A percentile compares a stretch with the other conserved stretches of the same genome.
Evolutionary conservation across 768 basidiomycete species (phyloP).

Genomic region (Xerocomus potaroensis): DNA sequence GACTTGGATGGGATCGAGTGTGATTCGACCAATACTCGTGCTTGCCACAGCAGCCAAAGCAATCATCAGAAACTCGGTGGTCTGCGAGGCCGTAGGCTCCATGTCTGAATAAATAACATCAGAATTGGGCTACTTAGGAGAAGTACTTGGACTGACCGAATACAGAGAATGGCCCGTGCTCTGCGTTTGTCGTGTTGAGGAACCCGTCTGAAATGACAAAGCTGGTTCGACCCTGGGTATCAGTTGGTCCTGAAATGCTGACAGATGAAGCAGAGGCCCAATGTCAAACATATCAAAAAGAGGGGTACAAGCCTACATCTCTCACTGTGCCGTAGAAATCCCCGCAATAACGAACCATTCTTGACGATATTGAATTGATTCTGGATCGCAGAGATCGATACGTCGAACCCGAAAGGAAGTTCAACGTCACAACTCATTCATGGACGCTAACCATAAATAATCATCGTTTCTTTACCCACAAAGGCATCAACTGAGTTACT

Average conservation of each 20-base stretch:
- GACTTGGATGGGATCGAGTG: slow-evolving; percentile 68
- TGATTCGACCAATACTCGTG: slow-evolving; percentile 59
- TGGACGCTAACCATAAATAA: background rate
- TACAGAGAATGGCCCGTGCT: slow-evolving; percentile 49
- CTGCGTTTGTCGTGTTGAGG: slow-evolving; percentile 43
- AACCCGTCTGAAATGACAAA: slow-evolving; percentile 56
- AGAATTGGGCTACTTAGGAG: background rate
- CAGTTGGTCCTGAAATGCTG: slow-evolving; percentile 43
- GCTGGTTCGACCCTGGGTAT: slow-evolving; percentile 61
- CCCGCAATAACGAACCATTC: slow-evolving; percentile 51
- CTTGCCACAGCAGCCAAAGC: slow-evolving; percentile 61
- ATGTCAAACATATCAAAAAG: slow-evolving; percentile 3
- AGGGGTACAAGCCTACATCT: background rate
- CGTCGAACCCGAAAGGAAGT: slow-evolving; percentile 66
- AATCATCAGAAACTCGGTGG: slow-evolving; percentile 51
- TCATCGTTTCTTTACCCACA: slow-evolving; percentile 43
- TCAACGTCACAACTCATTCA: slow-evolving; percentile 32
- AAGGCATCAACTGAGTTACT: slow-evolving; percentile 58
- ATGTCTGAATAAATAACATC: slow-evolving; percentile 38
- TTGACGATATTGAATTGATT: slow-evolving; percentile 62
- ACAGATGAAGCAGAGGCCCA: slow-evolving; percentile 63
- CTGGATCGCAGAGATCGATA: slow-evolving; percentile 56
- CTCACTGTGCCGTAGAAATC: slow-evolving; percentile 47
- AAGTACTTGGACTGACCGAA: slow-evolving; percentile 45
- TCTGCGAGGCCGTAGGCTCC: slow-evolving; percentile 47